phyloP scores from a whole-genome alignment of 202 grass and related monocot species.

The Bolboschoenoplectus hybrid region DNA sequence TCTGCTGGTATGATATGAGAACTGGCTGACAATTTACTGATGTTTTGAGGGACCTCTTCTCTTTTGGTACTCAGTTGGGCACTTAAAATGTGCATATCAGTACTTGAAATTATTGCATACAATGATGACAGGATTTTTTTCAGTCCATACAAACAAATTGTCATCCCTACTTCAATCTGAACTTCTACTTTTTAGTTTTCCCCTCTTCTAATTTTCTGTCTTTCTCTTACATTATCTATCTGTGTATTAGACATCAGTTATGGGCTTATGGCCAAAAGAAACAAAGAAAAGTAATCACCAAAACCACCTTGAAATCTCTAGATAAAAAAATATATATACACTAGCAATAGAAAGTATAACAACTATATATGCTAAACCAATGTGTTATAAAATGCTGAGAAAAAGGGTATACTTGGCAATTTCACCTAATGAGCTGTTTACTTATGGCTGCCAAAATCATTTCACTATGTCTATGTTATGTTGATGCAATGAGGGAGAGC shows the following conservation, averaged over 20 bases:
- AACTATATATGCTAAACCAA: not conserved
- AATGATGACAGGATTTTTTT: not conserved
- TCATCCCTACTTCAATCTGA: not conserved
- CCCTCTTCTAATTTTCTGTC: not conserved
- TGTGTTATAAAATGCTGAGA: no score
- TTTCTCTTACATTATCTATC: not conserved
- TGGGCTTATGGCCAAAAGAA: not conserved
- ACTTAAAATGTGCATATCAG: not conserved
- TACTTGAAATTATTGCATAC: not conserved
- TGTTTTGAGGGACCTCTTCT: not conserved
- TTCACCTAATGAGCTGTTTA: not conserved
- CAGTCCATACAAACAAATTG: not conserved
- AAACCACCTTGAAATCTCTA: not conserved
- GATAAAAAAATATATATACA: not conserved
- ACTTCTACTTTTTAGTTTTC: not conserved
- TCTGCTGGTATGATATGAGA: not conserved
- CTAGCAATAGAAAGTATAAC: not conserved
- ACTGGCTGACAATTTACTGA: not conserved
- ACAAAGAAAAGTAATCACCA: not conserved
- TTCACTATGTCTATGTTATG: not conserved
- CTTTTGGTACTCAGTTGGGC: not conserved
- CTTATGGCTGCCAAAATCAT: not conserved
- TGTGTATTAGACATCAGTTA: not conserved
- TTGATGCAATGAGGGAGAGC: not conserved
- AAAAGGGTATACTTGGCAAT: not conserved